Conservation (phyloP, 2,329 filamentous ascomycete species). For the Epicoccum sorghinum region DNA sequence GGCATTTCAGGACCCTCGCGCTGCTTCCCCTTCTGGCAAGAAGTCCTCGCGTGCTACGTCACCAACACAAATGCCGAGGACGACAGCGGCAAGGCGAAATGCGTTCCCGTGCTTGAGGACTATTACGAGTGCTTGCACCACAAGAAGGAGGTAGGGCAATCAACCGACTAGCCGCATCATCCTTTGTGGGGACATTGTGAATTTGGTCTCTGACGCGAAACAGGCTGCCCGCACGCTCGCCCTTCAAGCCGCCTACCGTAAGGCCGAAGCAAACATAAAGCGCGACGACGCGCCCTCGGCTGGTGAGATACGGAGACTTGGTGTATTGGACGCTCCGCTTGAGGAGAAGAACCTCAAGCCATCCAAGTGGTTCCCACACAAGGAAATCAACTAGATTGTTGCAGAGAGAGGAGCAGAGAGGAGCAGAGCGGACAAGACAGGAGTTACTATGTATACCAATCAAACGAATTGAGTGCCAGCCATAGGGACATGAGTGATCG, state of each 20-base stretch:
- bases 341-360: conserved; percentile 67
- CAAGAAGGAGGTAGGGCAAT: conserved; percentile 86
- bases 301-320: conserved; percentile 85
- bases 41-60: conserved; percentile 97
- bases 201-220: background rate
- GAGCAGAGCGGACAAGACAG: background rate
- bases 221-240: conserved; percentile 79
- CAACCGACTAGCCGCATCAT: background rate
- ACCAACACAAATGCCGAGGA: conserved; percentile 85
- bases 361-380: conserved; percentile 52
- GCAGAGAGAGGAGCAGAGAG: background rate
- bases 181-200: too few relatives aligned
- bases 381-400: conserved; percentile 44
- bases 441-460: conserved; percentile 11
- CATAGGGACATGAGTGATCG: background rate
- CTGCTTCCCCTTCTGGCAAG: conserved; percentile 99
- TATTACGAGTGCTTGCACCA: conserved; percentile 99
- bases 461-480: background rate
- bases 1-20: conserved; percentile 66
- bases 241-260: conserved; percentile 84
- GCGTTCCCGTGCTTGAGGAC: conserved; percentile 83
- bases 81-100: conserved; percentile 84
- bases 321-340: conserved; percentile 77
- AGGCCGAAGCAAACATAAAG: conserved; percentile 72
- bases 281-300: conserved; percentile 82